These are phyloP conservation scores for Pelargonium australe DNA, from an alignment of 441 rosid species.

Conservation along the genomic window DNA sequence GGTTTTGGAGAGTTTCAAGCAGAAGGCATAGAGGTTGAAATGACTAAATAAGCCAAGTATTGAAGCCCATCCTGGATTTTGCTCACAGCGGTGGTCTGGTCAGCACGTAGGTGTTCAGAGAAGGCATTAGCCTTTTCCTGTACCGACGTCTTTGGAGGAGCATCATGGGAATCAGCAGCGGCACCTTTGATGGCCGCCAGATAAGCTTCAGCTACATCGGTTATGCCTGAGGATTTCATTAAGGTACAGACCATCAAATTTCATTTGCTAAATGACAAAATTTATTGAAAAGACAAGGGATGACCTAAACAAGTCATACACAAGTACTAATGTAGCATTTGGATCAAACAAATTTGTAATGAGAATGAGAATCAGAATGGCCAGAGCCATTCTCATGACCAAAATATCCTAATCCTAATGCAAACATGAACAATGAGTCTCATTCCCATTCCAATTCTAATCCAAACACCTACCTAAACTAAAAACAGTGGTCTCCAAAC, in stretches of 20 bases:
- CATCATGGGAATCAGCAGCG: slow-evolving; percentile 45
- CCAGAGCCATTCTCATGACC: too few relatives aligned
- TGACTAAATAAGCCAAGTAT: slow-evolving; percentile 57
- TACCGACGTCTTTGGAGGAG: slow-evolving; percentile 40
- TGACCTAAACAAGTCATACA: not conserved
- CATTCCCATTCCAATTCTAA: too few relatives aligned
- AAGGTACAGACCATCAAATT: not conserved
- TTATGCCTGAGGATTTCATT: slow-evolving; percentile 50
- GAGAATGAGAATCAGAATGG: too few relatives aligned
- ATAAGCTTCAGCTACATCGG: slow-evolving; percentile 83
- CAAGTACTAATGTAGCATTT: too few relatives aligned
- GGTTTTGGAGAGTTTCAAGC: slow-evolving; percentile 28
- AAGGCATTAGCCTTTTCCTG: slow-evolving; percentile 63
- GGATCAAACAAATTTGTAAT: too few relatives aligned
- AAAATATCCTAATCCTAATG: too few relatives aligned
- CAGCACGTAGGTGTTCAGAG: slow-evolving; percentile 53
- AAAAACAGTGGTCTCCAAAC: not conserved
- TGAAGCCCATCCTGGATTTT: slow-evolving; percentile 87
- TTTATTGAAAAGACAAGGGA: not conserved
- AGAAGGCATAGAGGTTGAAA: slow-evolving; percentile 64
- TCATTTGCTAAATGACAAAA: not conserved
- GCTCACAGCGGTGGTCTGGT: slow-evolving; percentile 49
- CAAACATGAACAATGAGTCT: too few relatives aligned
- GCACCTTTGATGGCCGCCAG: slow-evolving; percentile 56
- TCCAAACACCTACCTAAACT: too few relatives aligned